These are phyloP conservation scores for Pythium brachiatum DNA, from an alignment of 352 stramenopile genomes.

Conservation along the genomic window DNA sequence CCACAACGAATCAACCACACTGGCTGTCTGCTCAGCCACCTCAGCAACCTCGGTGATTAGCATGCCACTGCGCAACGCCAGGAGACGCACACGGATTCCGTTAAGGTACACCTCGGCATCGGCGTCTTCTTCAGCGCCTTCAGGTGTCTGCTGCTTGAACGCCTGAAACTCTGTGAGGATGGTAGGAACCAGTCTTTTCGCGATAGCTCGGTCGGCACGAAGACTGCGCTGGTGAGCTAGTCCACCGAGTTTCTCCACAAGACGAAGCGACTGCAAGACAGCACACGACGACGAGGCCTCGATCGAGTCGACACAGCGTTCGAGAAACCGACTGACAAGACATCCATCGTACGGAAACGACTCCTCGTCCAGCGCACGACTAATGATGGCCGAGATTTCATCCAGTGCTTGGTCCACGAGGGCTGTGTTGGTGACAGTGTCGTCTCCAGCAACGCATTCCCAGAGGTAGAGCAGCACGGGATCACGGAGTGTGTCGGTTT, in stretches of 20 bases:
- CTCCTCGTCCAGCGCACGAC: background rate
- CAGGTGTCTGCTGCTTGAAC: conserved; percentile 8
- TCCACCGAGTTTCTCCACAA: conserved; percentile 15
- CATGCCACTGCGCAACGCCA: conserved; percentile 58
- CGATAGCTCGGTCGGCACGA: conserved; percentile 1
- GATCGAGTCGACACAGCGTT: conserved; percentile 15
- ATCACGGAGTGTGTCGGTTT: conserved; percentile 21
- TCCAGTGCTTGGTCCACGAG: conserved; percentile 11
- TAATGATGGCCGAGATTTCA: conserved; percentile 24
- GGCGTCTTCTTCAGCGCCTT: background rate
- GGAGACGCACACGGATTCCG: conserved; percentile 30
- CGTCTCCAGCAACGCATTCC: conserved; percentile 16
- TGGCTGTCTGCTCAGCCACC: conserved; percentile 1
- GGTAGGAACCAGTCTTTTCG: background rate
- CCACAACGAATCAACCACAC: conserved; percentile 34
- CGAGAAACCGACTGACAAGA: conserved; percentile 16
- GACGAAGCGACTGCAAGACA: conserved; percentile 14
- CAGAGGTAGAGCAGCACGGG: conserved; percentile 46
- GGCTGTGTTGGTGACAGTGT: background rate
- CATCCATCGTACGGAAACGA: background rate
- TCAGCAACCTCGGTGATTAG: conserved; percentile 31
- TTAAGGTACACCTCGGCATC: conserved; percentile 13
- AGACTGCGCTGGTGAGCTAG: background rate
- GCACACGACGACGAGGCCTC: background rate
- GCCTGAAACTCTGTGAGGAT: conserved; percentile 4